Conservation (phyloP, 2,329 filamentous ascomycete species). For the Colletotrichum salicis region DNA sequence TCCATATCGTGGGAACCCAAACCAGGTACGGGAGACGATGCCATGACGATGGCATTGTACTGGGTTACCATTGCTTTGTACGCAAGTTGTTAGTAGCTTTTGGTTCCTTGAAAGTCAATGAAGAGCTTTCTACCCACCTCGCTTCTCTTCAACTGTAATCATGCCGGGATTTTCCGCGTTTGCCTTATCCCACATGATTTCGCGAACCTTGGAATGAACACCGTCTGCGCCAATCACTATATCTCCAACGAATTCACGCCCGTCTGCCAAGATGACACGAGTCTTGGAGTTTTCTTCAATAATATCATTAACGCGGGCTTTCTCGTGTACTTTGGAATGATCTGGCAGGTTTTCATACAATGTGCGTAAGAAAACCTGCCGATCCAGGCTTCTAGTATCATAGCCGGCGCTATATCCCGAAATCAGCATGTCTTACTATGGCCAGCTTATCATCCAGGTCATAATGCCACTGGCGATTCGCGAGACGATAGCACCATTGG, state of each 20-base stretch:
- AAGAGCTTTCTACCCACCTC: constrained; percentile 23
- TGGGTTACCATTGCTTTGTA: constrained; percentile 31
- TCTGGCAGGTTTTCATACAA: neutral
- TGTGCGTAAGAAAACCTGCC: neutral
- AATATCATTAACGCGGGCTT: neutral
- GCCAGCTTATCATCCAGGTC: neutral
- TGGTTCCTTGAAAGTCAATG: neutral
- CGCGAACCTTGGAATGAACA: neutral
- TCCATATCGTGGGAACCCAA: constrained; percentile 33
- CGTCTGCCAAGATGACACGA: neutral
- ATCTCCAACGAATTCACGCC: neutral
- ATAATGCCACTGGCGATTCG: no score
- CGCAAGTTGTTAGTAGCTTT: neutral
- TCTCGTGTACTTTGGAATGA: neutral
- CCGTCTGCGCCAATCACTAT: neutral
- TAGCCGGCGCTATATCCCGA: neutral
- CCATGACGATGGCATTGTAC: constrained; percentile 34
- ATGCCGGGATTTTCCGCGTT: constrained; percentile 24
- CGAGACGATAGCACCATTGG: no score
- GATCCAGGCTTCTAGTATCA: neutral
- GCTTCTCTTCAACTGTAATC: constrained; percentile 37
- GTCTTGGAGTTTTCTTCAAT: neutral
- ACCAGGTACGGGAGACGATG: constrained; percentile 21
- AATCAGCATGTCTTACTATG: neutral
- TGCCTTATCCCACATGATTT: constrained; percentile 41